A percentile compares a stretch with the other conserved stretches of the same genome.
Conservation (phyloP, 1,284 basidiomycete species). For the Mycosarcoma mackinlayi region DNA sequence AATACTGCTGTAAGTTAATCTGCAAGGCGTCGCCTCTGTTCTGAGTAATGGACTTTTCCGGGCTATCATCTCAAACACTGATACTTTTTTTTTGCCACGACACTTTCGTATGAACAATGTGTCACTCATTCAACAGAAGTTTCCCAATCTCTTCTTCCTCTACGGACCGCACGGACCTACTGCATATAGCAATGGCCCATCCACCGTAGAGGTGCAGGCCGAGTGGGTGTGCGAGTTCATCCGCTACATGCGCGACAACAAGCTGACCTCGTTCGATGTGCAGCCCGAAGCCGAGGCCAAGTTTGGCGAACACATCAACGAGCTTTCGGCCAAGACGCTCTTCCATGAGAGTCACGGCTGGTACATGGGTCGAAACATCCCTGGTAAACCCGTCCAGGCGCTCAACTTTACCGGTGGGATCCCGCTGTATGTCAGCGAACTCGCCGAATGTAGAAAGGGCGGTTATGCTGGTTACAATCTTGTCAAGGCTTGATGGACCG, state of each 20-base stretch:
- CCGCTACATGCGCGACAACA: constrained; percentile 48
- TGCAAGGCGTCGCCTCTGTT: no score
- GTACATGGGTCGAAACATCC: constrained; percentile 54
- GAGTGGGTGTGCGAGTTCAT: constrained; percentile 49
- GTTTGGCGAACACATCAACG: constrained; percentile 51
- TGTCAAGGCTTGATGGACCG: constrained; percentile 31
- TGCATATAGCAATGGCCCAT: constrained; percentile 49
- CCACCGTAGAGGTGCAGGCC: constrained; percentile 50
- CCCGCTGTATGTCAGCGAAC: constrained; percentile 48
- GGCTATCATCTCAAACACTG: not conserved
- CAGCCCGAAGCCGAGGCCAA: constrained; percentile 42
- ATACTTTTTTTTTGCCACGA: not conserved
- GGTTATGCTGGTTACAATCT: constrained; percentile 42
- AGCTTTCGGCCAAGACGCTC: constrained; percentile 48
- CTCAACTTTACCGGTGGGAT: constrained; percentile 53
- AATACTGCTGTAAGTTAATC: constrained; percentile 32
- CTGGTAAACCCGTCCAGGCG: constrained; percentile 47
- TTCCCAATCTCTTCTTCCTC: constrained; percentile 58
- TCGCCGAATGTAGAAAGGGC: constrained; percentile 31
- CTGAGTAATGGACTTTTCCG: no score
- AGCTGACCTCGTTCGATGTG: constrained; percentile 44
- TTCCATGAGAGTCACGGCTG: constrained; percentile 55
- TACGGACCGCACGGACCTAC: constrained; percentile 57
- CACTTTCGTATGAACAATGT: no score
- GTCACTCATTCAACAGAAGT: constrained; percentile 18